Conservation (phyloP, 139 green algal species). For the Diplosphaera chodatii region DNA sequence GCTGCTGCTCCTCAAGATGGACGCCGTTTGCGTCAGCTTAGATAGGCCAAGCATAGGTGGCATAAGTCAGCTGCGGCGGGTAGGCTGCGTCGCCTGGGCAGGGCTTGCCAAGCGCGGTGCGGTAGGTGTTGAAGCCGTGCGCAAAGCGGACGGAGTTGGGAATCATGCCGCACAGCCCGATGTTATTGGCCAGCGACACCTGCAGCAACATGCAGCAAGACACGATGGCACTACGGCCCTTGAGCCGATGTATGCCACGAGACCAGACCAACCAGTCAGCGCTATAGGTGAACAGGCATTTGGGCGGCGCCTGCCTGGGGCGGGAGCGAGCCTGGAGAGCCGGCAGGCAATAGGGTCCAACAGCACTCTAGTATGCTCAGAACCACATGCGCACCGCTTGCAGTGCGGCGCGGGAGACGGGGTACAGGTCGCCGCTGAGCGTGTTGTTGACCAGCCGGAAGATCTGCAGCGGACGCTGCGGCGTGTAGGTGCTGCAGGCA, state of each 20-base stretch:
- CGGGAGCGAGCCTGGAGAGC: too few relatives aligned
- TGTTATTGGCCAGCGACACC: slow-evolving; percentile 20
- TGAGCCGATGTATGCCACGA: too few relatives aligned
- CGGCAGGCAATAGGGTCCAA: too few relatives aligned
- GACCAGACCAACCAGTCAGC: too few relatives aligned
- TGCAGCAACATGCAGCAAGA: neutral
- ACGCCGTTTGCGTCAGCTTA: neutral
- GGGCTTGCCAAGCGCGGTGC: slow-evolving; percentile 32
- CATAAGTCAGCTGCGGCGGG: neutral
- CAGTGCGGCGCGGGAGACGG: neutral
- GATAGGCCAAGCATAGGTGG: neutral
- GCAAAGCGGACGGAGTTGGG: slow-evolving; percentile 28
- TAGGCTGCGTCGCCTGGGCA: slow-evolving; percentile 18
- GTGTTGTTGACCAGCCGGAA: neutral
- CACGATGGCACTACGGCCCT: too few relatives aligned
- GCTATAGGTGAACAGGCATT: too few relatives aligned
- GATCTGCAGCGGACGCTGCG: neutral
- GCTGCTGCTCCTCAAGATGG: too few relatives aligned
- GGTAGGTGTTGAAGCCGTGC: slow-evolving; percentile 34
- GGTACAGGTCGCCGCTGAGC: neutral
- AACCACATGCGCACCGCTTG: neutral
- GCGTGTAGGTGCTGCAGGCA: neutral
- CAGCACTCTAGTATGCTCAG: too few relatives aligned
- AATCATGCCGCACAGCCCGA: slow-evolving; percentile 45
- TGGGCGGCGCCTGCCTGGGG: too few relatives aligned